phyloP scores from a whole-genome alignment of 177 flowering plant genomes.

The Vitis hybrid region DNA sequence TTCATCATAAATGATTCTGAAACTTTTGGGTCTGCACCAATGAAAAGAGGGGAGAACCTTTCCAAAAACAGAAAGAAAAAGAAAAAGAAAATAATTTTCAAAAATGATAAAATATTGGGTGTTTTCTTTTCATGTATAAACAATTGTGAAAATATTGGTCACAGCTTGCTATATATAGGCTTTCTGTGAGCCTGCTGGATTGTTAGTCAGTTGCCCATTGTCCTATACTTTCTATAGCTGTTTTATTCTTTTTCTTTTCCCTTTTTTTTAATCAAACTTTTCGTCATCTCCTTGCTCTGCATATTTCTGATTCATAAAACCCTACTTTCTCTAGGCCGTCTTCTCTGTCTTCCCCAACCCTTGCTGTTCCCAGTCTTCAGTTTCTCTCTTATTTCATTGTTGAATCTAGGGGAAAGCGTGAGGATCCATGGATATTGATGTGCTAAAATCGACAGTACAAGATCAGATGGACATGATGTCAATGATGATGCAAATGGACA shows the following conservation, averaged over 20 bases:
- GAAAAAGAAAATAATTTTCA: too few relatives aligned
- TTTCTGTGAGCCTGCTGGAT: slow-evolving; percentile 14
- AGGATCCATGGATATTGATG: slow-evolving; percentile 26
- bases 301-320: slow-evolving; percentile 3
- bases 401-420: background rate
- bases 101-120: too few relatives aligned
- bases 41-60: background rate
- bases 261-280: background rate
- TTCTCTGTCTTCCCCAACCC: slow-evolving; percentile 8
- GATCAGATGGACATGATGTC: slow-evolving; percentile 34
- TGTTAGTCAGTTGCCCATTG: slow-evolving; percentile 3
- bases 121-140: too few relatives aligned
- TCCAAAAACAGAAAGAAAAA: too few relatives aligned
- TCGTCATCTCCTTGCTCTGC: background rate
- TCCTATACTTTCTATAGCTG: background rate
- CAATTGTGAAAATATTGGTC: slow-evolving; percentile 4
- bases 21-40: slow-evolving; percentile 2
- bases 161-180: slow-evolving; percentile 31
- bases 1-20: slow-evolving; percentile 24
- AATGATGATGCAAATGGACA: slow-evolving; percentile 35
- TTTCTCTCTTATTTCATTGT: background rate
- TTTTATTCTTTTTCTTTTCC: slow-evolving; percentile 4
- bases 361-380: background rate
- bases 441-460: slow-evolving; percentile 19
- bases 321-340: background rate